Conservation (phyloP, 2,329 filamentous ascomycete species). For the Cladophialophora yegresii region DNA sequence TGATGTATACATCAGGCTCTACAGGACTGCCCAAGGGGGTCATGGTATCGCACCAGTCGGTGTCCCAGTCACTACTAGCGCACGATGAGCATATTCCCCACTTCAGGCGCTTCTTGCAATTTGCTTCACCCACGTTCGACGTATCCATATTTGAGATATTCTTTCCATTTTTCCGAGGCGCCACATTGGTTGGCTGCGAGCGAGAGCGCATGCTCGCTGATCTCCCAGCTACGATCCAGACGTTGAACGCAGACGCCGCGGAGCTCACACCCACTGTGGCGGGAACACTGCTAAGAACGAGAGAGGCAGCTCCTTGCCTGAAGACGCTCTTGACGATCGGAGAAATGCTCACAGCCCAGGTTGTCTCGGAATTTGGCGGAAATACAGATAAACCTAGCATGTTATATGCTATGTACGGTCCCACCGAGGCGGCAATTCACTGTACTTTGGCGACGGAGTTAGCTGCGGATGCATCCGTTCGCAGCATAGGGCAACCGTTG, state of each 20-base stretch:
- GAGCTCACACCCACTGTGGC: conserved; percentile 89
- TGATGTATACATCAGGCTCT: conserved; percentile 92
- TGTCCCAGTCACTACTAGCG: conserved; percentile 77
- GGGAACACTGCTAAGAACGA: conserved; percentile 70
- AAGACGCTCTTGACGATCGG: conserved; percentile 81
- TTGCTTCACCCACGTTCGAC: conserved; percentile 89
- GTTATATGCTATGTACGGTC: conserved; percentile 91
- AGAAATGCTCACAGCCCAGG: conserved; percentile 80
- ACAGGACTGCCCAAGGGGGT: conserved; percentile 90
- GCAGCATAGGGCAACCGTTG: conserved; percentile 75
- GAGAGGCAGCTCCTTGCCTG: conserved; percentile 67
- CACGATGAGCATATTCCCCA: conserved; percentile 75
- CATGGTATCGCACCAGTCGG: conserved; percentile 74
- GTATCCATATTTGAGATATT: conserved; percentile 95
- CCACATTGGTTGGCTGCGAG: conserved; percentile 71
- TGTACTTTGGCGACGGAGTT: conserved; percentile 75
- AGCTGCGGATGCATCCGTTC: conserved; percentile 56
- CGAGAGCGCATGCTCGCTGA: conserved; percentile 72
- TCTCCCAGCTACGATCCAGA: conserved; percentile 66
- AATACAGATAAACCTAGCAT: conserved; percentile 58
- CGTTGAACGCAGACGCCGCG: conserved; percentile 73
- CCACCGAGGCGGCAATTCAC: conserved; percentile 88
- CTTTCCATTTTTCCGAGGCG: conserved; percentile 75
- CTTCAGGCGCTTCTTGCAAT: conserved; percentile 83
- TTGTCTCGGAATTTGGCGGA: conserved; percentile 78